A percentile compares a stretch with the other conserved stretches of the same genome.
These are phyloP conservation scores for Rhizopogon vesiculosus DNA, from an alignment of 768 basidiomycete species.

Conservation along the genomic window DNA sequence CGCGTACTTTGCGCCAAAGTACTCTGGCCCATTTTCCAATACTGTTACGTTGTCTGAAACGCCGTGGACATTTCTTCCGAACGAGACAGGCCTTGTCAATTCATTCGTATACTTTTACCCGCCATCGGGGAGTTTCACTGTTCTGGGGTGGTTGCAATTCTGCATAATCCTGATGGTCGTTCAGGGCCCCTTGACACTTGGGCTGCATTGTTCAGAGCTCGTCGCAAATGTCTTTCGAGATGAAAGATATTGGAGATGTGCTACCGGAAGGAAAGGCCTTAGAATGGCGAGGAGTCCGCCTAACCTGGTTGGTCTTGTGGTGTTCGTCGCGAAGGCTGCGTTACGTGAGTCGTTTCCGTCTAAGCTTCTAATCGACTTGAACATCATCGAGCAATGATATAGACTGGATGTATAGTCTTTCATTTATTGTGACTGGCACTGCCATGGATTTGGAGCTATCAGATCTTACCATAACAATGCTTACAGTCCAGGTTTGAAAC, in stretches of 20 bases:
- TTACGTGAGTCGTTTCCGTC: conserved; percentile 14
- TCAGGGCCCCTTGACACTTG: conserved; percentile 24
- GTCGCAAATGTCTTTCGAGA: conserved; percentile 24
- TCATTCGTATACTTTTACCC: conserved; percentile 20
- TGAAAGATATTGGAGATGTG: conserved; percentile 21
- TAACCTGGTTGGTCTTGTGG: conserved; percentile 9
- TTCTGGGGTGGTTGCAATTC: conserved; percentile 18
- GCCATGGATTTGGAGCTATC: conserved; percentile 12
- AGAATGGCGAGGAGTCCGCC: conserved; percentile 15
- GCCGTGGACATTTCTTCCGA: conserved; percentile 23
- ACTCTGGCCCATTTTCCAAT: background rate
- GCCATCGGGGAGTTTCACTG: conserved; percentile 11
- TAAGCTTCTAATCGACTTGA: background rate
- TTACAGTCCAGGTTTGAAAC: conserved; percentile 18
- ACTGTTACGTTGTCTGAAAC: conserved; percentile 4
- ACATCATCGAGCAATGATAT: background rate
- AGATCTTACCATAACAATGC: conserved; percentile 23
- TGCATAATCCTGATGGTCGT: conserved; percentile 21
- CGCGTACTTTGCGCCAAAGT: background rate
- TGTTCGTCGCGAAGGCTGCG: conserved; percentile 17
- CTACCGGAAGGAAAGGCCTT: conserved; percentile 10
- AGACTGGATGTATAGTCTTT: conserved; percentile 29
- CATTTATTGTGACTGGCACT: conserved; percentile 17
- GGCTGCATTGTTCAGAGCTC: conserved; percentile 23
- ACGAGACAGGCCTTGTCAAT: conserved; percentile 9